Conservation (phyloP, 345 rosid genomes). For the Moricandia arvensis region DNA sequence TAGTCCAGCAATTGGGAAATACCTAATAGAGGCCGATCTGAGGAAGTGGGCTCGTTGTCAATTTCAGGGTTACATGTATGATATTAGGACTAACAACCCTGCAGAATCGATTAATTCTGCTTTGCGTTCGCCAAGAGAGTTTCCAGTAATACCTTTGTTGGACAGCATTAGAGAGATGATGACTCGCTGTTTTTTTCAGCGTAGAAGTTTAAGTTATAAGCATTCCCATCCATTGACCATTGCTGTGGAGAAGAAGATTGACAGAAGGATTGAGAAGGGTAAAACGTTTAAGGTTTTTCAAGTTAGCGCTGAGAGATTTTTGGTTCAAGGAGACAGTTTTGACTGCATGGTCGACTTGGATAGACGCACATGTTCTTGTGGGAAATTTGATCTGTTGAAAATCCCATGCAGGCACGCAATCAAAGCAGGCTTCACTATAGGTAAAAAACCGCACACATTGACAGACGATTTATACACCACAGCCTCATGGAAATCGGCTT, state of each 20-base stretch:
- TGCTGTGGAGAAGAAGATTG: too few species aligned
- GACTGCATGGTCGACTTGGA: too few species aligned
- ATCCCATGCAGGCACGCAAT: not conserved
- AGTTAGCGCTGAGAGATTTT: too few species aligned
- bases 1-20: not conserved
- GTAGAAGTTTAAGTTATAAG: not conserved
- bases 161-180: not conserved
- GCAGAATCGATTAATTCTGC: not conserved
- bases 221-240: too few species aligned
- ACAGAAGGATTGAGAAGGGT: too few species aligned
- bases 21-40: not conserved
- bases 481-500: not conserved
- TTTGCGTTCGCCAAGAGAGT: not conserved
- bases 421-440: not conserved
- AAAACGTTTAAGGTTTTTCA: too few species aligned
- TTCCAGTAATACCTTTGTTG: not conserved
- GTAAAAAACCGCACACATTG: not conserved
- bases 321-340: too few species aligned
- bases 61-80: not conserved
- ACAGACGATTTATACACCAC: too few species aligned
- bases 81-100: not conserved
- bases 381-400: too few species aligned
- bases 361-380: too few species aligned
- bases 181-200: not conserved
- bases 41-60: not conserved